Evolutionary conservation across 2,329 filamentous ascomycete genomes (phyloP).

Genomic region (Aspergillus novoparasiticus): DNA sequence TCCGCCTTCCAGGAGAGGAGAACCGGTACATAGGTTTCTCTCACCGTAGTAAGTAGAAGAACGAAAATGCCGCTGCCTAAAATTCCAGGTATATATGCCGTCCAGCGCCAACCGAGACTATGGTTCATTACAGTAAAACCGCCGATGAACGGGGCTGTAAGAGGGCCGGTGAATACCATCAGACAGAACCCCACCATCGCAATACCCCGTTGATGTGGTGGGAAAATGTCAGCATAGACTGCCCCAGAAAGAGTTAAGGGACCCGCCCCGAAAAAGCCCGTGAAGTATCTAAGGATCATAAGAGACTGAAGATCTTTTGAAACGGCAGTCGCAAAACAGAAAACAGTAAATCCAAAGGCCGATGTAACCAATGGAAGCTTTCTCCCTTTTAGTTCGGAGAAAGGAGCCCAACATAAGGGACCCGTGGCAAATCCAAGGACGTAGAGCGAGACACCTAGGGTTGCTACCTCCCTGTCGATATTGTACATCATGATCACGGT

Average conservation of each 20-base stretch:
- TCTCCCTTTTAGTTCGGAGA: constrained; percentile 38
- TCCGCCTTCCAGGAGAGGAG: constrained; percentile 38
- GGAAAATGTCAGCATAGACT: constrained; percentile 33
- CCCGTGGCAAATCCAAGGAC: constrained; percentile 25
- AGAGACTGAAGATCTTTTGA: constrained; percentile 37
- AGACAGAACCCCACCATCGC: constrained; percentile 41
- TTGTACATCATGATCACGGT: background rate
- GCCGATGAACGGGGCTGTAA: constrained; percentile 44
- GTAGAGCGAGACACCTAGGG: constrained; percentile 11
- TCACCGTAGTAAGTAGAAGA: constrained; percentile 25
- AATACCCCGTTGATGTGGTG: constrained; percentile 13
- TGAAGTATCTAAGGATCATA: constrained; percentile 46
- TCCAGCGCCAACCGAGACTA: constrained; percentile 45
- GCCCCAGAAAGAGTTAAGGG: constrained; percentile 42
- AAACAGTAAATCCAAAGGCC: constrained; percentile 43
- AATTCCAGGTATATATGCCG: constrained; percentile 43
- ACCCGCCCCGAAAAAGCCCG: constrained; percentile 43
- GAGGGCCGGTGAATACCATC: constrained; percentile 41
- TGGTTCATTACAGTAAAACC: constrained; percentile 34
- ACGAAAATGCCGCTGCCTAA: constrained; percentile 28
- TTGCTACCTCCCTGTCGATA: constrained; percentile 1
- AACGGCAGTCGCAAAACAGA: constrained; percentile 47
- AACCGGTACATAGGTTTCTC: constrained; percentile 41
- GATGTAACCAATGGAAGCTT: constrained; percentile 43
- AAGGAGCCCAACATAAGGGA: constrained; percentile 27